phyloP scores from a whole-genome alignment of 768 basidiomycete genomes.

The Boletellus sp. region DNA sequence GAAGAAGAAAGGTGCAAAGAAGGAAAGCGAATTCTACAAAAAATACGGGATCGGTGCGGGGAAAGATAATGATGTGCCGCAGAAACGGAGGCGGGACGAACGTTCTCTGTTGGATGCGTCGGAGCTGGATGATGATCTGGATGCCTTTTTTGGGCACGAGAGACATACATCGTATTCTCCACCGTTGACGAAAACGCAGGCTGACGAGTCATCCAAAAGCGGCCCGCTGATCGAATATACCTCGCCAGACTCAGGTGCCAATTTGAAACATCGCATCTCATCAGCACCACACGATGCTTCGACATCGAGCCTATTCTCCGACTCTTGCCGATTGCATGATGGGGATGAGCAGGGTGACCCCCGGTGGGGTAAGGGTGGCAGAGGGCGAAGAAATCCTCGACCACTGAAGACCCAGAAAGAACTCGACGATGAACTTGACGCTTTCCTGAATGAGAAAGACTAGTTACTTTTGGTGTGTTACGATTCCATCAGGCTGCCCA shows the following conservation, averaged over 20 bases:
- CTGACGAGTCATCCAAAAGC: slow-evolving; percentile 56
- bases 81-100: slow-evolving; percentile 38
- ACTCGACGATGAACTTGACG: slow-evolving; percentile 79
- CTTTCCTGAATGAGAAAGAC: slow-evolving; percentile 58
- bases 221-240: slow-evolving; percentile 57
- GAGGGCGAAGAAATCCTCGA: slow-evolving; percentile 39
- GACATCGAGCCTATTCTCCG: slow-evolving; percentile 17
- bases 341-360: slow-evolving; percentile 25
- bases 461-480: slow-evolving; percentile 21
- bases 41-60: slow-evolving; percentile 67
- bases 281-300: slow-evolving; percentile 30
- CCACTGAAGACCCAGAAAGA: slow-evolving; percentile 66
- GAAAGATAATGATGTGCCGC: slow-evolving; percentile 46
- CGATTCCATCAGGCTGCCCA: neutral
- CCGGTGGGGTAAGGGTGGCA: slow-evolving; percentile 28
- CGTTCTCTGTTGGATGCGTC: slow-evolving; percentile 34
- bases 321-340: slow-evolving; percentile 18
- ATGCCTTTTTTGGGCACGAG: slow-evolving; percentile 59
- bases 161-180: slow-evolving; percentile 34
- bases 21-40: slow-evolving; percentile 73
- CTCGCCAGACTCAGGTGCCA: slow-evolving; percentile 39
- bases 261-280: slow-evolving; percentile 45
- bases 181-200: slow-evolving; percentile 64
- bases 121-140: slow-evolving; percentile 63
- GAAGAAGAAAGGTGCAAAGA: slow-evolving; percentile 72